Base-by-base conservation (phyloP, 2,329 filamentous ascomycete species). In the Epichloe scottii region DNA sequence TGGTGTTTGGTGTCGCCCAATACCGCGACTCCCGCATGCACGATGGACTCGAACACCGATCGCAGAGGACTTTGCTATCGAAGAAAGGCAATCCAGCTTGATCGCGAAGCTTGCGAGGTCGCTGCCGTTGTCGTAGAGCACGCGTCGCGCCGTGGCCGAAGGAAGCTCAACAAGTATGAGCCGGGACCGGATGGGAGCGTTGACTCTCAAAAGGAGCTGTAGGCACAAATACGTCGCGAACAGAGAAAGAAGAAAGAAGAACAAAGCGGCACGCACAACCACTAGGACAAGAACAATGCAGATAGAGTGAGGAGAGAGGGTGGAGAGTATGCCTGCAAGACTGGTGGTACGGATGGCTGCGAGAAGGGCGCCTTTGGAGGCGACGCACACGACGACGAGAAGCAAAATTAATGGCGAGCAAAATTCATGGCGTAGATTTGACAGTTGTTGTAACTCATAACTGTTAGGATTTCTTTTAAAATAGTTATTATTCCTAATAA, bases 1-100 rank as follows among this genome's bases (percentile, higher is more conserved):
- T 57, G 57, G 58, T 58, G 57, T 59, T 59, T 63, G 62, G 62
- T 54, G 64, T 58, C 64, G 65, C 60, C 60, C 62, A 63, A 56
- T 52, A 54, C 57, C 58, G 63, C 64, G 65, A 66, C 65, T 57
- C 61, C 60, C 60, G 58, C 60, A 61, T 61, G 57, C 50, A 57
- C 52, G 51, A 15, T 33, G 4, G 41, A 45, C n/a, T 38, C 12
- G 46, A 48, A 15, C 15, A 26, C 30, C 17, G 7, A 41, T 45
- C 41, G 48, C 48, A 21, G 30, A 30, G 26, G 17, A 10, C 10
- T 21, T 50, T 26, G 41, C 41, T 33, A 14, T 50, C 34, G 3
- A 5, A n/a, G 6, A 6, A 19, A 14, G 14, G 26, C 34, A 14
- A 14, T 23, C 34, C 41, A 50, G 41, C n/a, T 17, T 45, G 48